phyloP scores from a whole-genome alignment of 371 early-diverging fungal genomes.

The Mucor saturninus region DNA sequence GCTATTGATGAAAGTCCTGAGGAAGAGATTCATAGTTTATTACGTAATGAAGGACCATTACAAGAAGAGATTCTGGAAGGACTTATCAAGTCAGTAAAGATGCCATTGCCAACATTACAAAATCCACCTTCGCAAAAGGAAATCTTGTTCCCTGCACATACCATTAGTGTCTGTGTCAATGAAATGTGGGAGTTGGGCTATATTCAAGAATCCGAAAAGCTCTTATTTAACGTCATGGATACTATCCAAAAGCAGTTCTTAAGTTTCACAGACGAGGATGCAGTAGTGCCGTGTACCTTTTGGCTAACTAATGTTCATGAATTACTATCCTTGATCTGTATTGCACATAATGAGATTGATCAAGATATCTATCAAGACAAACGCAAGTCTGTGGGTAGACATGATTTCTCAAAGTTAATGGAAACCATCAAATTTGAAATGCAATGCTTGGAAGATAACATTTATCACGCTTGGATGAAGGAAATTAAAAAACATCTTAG shows the following conservation, averaged over 20 bases:
- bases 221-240: conserved; percentile 86
- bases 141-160: conserved; percentile 91
- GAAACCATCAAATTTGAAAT: conserved; percentile 69
- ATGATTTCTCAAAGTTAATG: conserved; percentile 58
- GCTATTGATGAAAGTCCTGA: conserved; percentile 49
- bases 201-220: conserved; percentile 77
- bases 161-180: conserved; percentile 81
- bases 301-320: conserved; percentile 97
- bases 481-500: conserved; percentile 89
- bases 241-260: conserved; percentile 77
- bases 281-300: conserved; percentile 72
- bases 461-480: conserved; percentile 87
- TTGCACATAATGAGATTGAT: conserved; percentile 44
- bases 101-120: conserved; percentile 86
- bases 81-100: conserved; percentile 84
- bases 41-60: conserved; percentile 75
- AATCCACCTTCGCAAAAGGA: conserved; percentile 83
- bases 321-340: conserved; percentile 69
- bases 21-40: conserved; percentile 57
- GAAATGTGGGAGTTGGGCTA: conserved; percentile 87
- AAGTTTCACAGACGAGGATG: conserved; percentile 60
- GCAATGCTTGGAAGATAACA: conserved; percentile 71
- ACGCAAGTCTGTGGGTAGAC: conserved; percentile 36
- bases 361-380: conserved; percentile 37
- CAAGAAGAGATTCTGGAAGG: conserved; percentile 89